Percentiles rank a stretch among this genome's conserved stretches.
These are phyloP conservation scores for Pelagomonas calceolata DNA, from an alignment of 108 stramenopile species.

Conservation along the genomic window DNA sequence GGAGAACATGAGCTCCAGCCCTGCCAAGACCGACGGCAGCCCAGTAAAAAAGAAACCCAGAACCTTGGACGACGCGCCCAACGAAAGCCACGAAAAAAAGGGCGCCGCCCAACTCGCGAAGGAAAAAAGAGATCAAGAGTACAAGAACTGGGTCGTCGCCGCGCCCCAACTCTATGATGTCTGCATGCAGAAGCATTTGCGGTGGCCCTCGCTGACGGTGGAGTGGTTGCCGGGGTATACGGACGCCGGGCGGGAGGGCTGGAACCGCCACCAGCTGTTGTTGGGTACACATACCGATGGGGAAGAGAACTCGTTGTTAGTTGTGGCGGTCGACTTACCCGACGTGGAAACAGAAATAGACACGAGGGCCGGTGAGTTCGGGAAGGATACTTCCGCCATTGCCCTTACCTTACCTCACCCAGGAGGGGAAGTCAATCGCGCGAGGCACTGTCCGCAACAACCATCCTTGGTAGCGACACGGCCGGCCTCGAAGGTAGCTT, in stretches of 20 bases:
- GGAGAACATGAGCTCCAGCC: too few relatives aligned
- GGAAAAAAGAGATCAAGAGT: constrained; percentile 64
- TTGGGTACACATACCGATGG: constrained; percentile 87
- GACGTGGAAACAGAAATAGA: constrained; percentile 64
- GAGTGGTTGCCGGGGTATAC: constrained; percentile 70
- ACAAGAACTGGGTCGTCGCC: constrained; percentile 98
- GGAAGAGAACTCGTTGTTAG: constrained; percentile 88
- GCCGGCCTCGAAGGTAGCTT: constrained; percentile 66
- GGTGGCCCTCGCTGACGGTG: constrained; percentile 93
- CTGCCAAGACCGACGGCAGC: too few relatives aligned
- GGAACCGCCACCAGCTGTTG: background rate
- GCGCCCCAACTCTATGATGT: constrained; percentile 93
- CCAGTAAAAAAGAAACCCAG: too few relatives aligned
- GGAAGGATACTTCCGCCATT: constrained; percentile 68
- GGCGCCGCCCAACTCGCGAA: too few relatives aligned
- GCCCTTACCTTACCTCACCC: constrained; percentile 72
- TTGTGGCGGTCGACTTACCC: constrained; percentile 73
- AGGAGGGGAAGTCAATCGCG: constrained; percentile 88
- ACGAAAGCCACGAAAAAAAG: too few relatives aligned
- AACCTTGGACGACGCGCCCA: too few relatives aligned
- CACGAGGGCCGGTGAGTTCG: constrained; percentile 5
- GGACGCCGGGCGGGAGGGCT: background rate
- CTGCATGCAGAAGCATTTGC: constrained; percentile 91
- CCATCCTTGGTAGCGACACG: constrained; percentile 86
- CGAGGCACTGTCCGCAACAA: constrained; percentile 91